phyloP scores from a whole-genome alignment of 2,329 filamentous ascomycete genomes.

The Aspergillus sergii region DNA sequence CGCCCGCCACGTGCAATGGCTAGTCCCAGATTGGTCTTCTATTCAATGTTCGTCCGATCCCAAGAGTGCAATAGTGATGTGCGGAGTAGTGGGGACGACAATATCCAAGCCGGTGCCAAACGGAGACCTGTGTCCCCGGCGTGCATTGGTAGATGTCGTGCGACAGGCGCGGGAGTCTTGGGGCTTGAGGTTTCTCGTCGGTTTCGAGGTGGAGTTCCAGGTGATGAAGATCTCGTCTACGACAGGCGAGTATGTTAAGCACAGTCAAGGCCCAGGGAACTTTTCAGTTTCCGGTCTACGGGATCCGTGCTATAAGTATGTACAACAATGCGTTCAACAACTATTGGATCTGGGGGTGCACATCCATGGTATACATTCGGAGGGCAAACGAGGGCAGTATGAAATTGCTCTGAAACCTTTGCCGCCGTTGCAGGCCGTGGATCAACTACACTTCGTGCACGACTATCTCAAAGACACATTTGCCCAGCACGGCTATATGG shows the following conservation, averaged over 20 bases:
- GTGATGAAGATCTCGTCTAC: conserved; percentile 1
- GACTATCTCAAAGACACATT: conserved; percentile 18
- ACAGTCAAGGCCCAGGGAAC: neutral
- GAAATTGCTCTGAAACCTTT: conserved; percentile 19
- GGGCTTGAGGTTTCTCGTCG: conserved; percentile 13
- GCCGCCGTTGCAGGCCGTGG: conserved; percentile 22
- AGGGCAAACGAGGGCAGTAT: conserved; percentile 19
- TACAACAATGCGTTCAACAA: conserved; percentile 6
- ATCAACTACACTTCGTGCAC: conserved; percentile 20
- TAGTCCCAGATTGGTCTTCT: neutral
- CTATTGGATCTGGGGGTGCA: conserved; percentile 9
- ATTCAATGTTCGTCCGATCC: neutral
- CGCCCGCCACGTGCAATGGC: neutral
- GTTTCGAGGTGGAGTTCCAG: conserved; percentile 19
- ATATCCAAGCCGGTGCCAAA: neutral
- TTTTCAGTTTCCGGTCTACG: conserved; percentile 5
- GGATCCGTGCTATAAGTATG: conserved; percentile 9
- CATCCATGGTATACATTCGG: conserved; percentile 17
- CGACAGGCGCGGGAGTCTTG: neutral
- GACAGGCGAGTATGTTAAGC: neutral
- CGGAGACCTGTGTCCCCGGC: conserved; percentile 12
- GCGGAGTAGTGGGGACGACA: neutral
- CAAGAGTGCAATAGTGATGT: neutral
- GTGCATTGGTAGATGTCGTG: conserved; percentile 5
- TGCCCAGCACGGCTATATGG: conserved; percentile 16